These are phyloP conservation scores for Dothideomycetidae sp. DNA, from an alignment of 2,329 filamentous ascomycete genomes.

Conservation along the genomic window DNA sequence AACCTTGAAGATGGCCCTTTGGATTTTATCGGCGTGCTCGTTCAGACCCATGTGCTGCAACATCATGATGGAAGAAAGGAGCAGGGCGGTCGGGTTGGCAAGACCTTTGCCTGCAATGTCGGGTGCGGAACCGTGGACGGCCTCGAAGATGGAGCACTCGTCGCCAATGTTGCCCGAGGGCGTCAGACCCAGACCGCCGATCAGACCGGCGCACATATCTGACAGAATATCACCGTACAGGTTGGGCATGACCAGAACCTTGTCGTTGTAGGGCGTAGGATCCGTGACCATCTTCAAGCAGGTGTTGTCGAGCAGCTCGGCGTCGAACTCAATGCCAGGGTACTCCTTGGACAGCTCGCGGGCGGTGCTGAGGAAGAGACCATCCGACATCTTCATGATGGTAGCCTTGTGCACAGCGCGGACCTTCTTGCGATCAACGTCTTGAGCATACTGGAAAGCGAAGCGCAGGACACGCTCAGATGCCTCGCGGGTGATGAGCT, in stretches of 20 bases:
- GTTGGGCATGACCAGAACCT: constrained; percentile 95
- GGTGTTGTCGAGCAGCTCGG: constrained; percentile 96
- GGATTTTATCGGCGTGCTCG: constrained; percentile 73
- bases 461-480: constrained; percentile 92
- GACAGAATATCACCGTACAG: constrained; percentile 98
- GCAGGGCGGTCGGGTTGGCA: constrained; percentile 91
- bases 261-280: constrained; percentile 94
- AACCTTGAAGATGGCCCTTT: constrained; percentile 89
- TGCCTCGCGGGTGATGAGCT: constrained; percentile 93
- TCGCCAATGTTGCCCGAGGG: constrained; percentile 98
- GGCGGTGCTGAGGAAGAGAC: constrained; percentile 86
- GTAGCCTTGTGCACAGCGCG: constrained; percentile 98
- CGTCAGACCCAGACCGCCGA: constrained; percentile 91
- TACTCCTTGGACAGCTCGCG: constrained; percentile 84
- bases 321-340: constrained; percentile 90
- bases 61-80: constrained; percentile 98
- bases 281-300: constrained; percentile 98
- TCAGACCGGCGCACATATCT: constrained; percentile 97
- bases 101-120: constrained; percentile 94
- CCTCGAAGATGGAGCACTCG: constrained; percentile 99
- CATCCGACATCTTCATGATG: constrained; percentile 99
- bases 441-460: constrained; percentile 94
- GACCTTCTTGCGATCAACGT: constrained; percentile 90
- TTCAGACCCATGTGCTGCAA: constrained; percentile 91
- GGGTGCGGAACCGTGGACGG: constrained; percentile 91